These are phyloP conservation scores for Fusarium decemcellulare DNA, from an alignment of 2,329 filamentous ascomycete species.

Conservation along the genomic window DNA sequence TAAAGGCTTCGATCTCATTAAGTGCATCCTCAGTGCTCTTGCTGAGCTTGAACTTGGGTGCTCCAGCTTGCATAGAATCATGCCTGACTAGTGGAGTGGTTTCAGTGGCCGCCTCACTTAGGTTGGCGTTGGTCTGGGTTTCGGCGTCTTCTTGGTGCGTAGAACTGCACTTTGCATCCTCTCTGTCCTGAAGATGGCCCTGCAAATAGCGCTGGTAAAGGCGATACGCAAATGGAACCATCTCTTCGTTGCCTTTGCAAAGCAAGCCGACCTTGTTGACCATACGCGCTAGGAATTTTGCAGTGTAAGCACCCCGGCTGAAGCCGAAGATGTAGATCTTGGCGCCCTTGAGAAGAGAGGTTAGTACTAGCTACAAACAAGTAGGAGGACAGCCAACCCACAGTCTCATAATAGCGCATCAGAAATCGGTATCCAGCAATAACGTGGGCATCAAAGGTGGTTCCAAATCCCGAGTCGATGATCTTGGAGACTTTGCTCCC, in stretches of 20 bases:
- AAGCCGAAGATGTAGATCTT: constrained; percentile 70
- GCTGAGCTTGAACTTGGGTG: constrained; percentile 39
- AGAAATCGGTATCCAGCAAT: constrained; percentile 67
- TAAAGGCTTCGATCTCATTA: constrained; percentile 61
- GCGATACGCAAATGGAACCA: constrained; percentile 65
- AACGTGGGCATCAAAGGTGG: constrained; percentile 65
- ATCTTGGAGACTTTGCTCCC: constrained; percentile 55
- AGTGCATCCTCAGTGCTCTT: constrained; percentile 40
- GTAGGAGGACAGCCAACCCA: constrained; percentile 29
- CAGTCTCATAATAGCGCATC: constrained; percentile 66
- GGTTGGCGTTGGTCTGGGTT: constrained; percentile 22
- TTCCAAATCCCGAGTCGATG: constrained; percentile 60
- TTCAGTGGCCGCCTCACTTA: too few relatives aligned
- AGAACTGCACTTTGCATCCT: not conserved
- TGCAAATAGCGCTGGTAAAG: constrained; percentile 59
- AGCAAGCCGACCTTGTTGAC: constrained; percentile 63
- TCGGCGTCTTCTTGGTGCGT: not conserved
- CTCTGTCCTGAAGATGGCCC: constrained; percentile 48
- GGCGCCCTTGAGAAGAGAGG: constrained; percentile 52
- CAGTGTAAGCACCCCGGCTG: constrained; percentile 66
- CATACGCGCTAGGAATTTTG: constrained; percentile 68
- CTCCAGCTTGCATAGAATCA: constrained; percentile 24
- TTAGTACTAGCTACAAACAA: not conserved
- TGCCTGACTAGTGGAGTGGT: constrained; percentile 41
- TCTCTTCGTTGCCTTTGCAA: constrained; percentile 66